These are phyloP conservation scores for Leptomonas seymouri DNA, from an alignment of 208 protist species.

Conservation along the genomic window DNA sequence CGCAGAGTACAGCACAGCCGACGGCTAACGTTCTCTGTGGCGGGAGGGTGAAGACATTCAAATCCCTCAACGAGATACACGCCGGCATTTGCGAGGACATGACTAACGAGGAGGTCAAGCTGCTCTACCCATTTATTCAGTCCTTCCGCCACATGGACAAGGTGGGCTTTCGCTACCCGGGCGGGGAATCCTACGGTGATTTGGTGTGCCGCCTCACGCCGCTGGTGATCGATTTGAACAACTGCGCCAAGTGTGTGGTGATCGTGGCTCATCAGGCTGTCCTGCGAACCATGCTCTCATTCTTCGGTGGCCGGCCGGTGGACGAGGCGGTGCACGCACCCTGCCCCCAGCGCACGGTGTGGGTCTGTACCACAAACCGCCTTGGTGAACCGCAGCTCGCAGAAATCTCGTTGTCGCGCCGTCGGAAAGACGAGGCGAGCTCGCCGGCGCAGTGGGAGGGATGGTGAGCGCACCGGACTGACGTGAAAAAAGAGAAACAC, in stretches of 20 bases:
- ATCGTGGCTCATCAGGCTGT: constrained; percentile 87
- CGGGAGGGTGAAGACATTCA: constrained; percentile 45
- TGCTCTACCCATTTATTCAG: constrained; percentile 69
- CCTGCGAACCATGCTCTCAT: constrained; percentile 77
- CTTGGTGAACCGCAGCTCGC: constrained; percentile 58
- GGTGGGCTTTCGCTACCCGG: constrained; percentile 84
- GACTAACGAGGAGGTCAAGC: constrained; percentile 80
- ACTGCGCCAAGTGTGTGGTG: constrained; percentile 53
- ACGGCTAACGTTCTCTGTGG: constrained; percentile 49
- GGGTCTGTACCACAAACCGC: constrained; percentile 77
- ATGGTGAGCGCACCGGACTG: constrained; percentile 10
- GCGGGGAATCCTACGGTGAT: constrained; percentile 85
- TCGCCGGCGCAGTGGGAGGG: constrained; percentile 15
- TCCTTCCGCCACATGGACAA: constrained; percentile 73
- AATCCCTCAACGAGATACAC: constrained; percentile 87
- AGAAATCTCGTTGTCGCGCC: constrained; percentile 53
- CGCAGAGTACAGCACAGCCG: constrained; percentile 62
- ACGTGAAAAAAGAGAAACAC: too few relatives aligned
- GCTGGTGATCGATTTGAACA: constrained; percentile 65
- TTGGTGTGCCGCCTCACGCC: constrained; percentile 71
- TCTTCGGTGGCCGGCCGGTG: constrained; percentile 66
- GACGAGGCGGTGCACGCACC: constrained; percentile 73
- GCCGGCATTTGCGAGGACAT: constrained; percentile 89
- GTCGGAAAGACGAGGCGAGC: background rate
- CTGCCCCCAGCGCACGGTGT: constrained; percentile 76